phyloP scores from a whole-genome alignment of 2,329 filamentous ascomycete genomes.

The Aspergillus sp. region DNA sequence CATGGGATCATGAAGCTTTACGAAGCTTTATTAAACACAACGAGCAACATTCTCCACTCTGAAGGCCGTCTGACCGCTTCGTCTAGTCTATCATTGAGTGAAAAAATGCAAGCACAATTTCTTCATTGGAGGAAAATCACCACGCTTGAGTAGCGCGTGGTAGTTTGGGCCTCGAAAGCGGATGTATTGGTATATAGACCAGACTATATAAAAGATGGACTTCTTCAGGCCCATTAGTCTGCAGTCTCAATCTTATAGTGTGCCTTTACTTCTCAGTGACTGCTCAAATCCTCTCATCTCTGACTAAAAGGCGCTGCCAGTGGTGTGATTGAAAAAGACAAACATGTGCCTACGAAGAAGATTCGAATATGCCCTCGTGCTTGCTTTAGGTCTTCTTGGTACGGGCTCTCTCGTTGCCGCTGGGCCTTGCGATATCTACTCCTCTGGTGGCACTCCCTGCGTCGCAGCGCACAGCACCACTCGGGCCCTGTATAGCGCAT shows the following conservation, averaged over 20 bases:
- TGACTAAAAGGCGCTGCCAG: no score
- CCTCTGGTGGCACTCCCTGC: conserved; percentile 59
- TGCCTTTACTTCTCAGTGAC: no score
- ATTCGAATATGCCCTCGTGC: not conserved
- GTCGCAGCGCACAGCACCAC: conserved; percentile 66
- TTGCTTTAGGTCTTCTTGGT: not conserved
- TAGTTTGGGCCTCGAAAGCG: not conserved
- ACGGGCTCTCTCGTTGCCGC: conserved; percentile 43
- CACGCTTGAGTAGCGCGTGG: not conserved
- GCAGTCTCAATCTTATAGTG: no score
- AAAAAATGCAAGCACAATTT: not conserved
- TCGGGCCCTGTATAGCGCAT: conserved; percentile 58
- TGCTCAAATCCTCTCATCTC: no score
- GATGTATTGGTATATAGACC: not conserved
- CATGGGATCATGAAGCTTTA: not conserved
- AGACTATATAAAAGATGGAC: not conserved
- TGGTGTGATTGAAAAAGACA: no score
- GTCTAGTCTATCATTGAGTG: not conserved
- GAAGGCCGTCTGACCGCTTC: not conserved
- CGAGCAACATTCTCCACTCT: not conserved
- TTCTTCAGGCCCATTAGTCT: not conserved
- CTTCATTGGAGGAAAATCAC: not conserved
- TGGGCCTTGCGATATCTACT: conserved; percentile 63
- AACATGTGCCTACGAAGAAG: not conserved
- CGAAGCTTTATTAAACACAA: not conserved